Base-by-base conservation (phyloP, 2,329 filamentous ascomycete species). In the Seiridium cupressi region DNA sequence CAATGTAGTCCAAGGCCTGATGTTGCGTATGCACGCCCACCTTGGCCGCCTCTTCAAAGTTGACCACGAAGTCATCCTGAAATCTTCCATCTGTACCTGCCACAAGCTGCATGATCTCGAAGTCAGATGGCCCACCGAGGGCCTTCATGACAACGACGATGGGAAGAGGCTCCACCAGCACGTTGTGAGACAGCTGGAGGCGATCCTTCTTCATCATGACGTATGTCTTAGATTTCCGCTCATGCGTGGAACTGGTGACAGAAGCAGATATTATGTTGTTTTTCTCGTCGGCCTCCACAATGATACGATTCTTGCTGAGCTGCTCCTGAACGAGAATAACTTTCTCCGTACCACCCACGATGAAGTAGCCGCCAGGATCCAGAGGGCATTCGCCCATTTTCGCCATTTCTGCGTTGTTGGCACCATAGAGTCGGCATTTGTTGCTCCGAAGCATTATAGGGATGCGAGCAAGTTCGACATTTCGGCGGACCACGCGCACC, bases 281-380 rank as follows among this genome's bases (percentile, higher is more conserved):
- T 78, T 96, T 96, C 57, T 89, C 84, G 69, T 94, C 91, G 59
- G 92, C 89, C 76, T 99, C 96, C 13, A 99, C 94, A 73, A 99
- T 97, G 70, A 99, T 91, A 79, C 95, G 88, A 76, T 99, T 99
- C 84, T 99, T 99, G 84, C 95, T 99, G 72, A 99, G 81, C 77
- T 99, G 95, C 73, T 99, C 96, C 75, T 99, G 95, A 11, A 99
- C 96, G 48, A 99, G 80, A 71, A 99, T 99, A 67, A 99, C 95
- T 80, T 99, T 99, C 75, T 99, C 95, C 26, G 96, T 97, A 51
- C 95, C 95, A 69, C 94, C 92, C 66, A 98, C 93, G 70, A 99
- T 95, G 70, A 99, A 99, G 75, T 99, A 99, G 57, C 95, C 95
- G 64, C 95, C 95, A 1, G 96, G 95, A 71, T 99, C 95, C 46